Evolutionary conservation across 2,329 filamentous ascomycete genomes (phyloP).

Genomic region (Nannizziopsis arthrosporioides): DNA sequence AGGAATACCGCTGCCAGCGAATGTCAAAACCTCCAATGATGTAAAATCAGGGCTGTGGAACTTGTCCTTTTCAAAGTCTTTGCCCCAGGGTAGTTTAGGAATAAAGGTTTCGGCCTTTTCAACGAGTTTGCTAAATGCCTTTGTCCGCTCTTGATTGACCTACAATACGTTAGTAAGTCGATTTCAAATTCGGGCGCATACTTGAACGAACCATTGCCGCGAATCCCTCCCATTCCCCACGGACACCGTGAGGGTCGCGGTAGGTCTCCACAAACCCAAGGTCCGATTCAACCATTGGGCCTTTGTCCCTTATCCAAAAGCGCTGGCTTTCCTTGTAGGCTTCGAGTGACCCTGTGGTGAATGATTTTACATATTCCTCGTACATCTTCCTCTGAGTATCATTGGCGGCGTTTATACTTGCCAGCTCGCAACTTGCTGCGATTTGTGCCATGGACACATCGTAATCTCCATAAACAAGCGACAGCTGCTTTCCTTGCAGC

Average conservation of each 20-base stretch:
- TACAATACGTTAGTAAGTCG: conserved; percentile 26
- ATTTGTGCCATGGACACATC: conserved; percentile 59
- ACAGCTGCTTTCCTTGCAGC: conserved; percentile 56
- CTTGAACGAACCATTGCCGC: conserved; percentile 46
- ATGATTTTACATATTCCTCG: conserved; percentile 61
- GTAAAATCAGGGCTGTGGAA: conserved; percentile 95
- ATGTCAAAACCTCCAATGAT: conserved; percentile 79
- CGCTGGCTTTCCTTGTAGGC: conserved; percentile 71
- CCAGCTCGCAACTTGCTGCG: conserved; percentile 53
- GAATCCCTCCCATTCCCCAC: conserved; percentile 79
- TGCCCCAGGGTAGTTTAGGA: conserved; percentile 74
- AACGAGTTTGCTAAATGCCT: conserved; percentile 76
- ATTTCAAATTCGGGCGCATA: not conserved
- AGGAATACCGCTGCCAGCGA: conserved; percentile 53
- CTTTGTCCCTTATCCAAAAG: conserved; percentile 72
- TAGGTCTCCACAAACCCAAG: conserved; percentile 81
- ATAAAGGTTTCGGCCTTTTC: conserved; percentile 71
- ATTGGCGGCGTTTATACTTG: conserved; percentile 58
- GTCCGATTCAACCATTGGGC: conserved; percentile 67
- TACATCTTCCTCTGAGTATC: conserved; percentile 65
- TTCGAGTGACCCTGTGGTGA: conserved; percentile 60
- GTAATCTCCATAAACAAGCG: conserved; percentile 64
- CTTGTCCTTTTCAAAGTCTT: conserved; percentile 89
- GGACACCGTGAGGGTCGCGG: conserved; percentile 66
- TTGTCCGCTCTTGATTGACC: conserved; percentile 80